Evolutionary conservation across 768 basidiomycete genomes (phyloP), one percentile per base, ranked within the genome.

Genomic region (Pleurotus eryngii): DNA sequence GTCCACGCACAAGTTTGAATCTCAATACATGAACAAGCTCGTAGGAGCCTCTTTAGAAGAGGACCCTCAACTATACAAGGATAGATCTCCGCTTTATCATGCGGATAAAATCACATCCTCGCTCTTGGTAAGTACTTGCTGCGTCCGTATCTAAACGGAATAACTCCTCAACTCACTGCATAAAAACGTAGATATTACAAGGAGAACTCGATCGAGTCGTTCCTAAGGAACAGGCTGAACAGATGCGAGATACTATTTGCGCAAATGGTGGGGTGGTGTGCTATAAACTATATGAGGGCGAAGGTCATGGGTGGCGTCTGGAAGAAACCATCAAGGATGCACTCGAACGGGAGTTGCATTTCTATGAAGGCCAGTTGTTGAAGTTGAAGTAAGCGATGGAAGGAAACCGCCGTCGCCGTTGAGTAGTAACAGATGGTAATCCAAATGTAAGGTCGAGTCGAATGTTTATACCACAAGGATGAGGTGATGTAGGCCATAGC

Each of bases 1-100:
- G 43, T 82, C 82, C 58, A 87, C 87, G 4, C 89, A 92, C 72
- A 93, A 89, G 67, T 88, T 87, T 53, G 84, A 87, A 68, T 77
- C 78, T 46, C 70, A 71, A 46, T 87, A 87, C 65, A 67, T 83
- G 63, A 74, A 77, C 57, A 82, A 82, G 64, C 74, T 92, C 15
- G 60, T 90, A 15, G 89, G 91, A 1, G 78, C 82, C 42, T 71
- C 81, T 2, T 75, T 77, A 0, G 72, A 78, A 18, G 74, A 84
- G 57, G 65, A 83, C n/a, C 83, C 84, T 0, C 74, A 85, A 24
- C 73, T 85, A 18, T 87, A 84, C 64, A 68, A 72, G 17, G 79
- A 79, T 39, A 76, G 88, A n/a, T 88, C 86, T 3, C 87, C 90
- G 0, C 67, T 90, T 18, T 72, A 78, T 54, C 78, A 85, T 58